Evolutionary conservation across 345 rosid species (phyloP).

Genomic region (Aethionema arabicum): DNA sequence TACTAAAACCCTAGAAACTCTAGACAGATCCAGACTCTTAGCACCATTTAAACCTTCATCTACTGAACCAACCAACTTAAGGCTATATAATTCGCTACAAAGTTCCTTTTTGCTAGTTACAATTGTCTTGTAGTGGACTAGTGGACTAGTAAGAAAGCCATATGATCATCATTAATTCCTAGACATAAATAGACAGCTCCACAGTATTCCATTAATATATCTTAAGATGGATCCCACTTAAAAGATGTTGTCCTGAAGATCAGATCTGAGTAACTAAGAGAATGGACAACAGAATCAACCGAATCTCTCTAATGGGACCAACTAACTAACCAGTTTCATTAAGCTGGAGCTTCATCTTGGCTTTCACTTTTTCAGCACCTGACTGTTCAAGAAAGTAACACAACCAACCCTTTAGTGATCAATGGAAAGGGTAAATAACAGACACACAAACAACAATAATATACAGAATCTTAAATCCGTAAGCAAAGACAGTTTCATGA

Average conservation of each 20-base stretch:
- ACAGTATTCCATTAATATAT: constrained; percentile 1
- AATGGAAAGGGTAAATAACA: background rate
- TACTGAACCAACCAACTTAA: constrained; percentile 10
- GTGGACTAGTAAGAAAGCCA: constrained; percentile 13
- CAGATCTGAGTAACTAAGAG: constrained; percentile 12
- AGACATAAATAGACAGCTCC: constrained; percentile 16
- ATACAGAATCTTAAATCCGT: constrained; percentile 20
- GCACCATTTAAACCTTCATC: background rate
- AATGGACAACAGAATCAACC: constrained; percentile 23
- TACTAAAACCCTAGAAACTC: constrained; percentile 1
- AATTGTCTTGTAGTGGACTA: constrained; percentile 19
- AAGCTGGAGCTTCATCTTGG: constrained; percentile 90
- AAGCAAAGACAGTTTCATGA: constrained; percentile 12
- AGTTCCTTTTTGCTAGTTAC: background rate
- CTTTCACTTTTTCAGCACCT: constrained; percentile 83
- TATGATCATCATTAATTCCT: constrained; percentile 13
- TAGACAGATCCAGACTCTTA: constrained; percentile 13
- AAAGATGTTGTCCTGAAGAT: constrained; percentile 15
- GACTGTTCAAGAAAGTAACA: constrained; percentile 53
- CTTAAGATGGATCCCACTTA: constrained; percentile 29
- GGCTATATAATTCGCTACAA: constrained; percentile 10
- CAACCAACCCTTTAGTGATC: background rate
- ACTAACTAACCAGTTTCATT: constrained; percentile 63
- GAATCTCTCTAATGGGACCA: constrained; percentile 17
- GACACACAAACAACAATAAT: background rate